A percentile compares a stretch with the other conserved stretches of the same genome.
phyloP scores from a whole-genome alignment of 352 stramenopile genomes.

The Albugo candida region DNA sequence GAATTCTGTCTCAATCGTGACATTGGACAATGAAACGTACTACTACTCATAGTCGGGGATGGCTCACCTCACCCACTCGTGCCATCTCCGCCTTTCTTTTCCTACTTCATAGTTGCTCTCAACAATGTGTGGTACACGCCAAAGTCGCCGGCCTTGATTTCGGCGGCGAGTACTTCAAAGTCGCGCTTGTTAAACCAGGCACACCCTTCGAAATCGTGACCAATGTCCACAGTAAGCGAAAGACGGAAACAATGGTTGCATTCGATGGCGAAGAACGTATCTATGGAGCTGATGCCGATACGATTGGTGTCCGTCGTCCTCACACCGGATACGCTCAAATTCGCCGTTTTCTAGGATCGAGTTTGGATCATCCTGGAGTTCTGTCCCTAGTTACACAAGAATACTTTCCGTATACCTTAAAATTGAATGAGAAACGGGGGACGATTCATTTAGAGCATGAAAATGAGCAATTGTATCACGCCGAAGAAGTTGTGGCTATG shows the following conservation, averaged over 20 bases:
- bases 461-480: slow-evolving; percentile 53
- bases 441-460: slow-evolving; percentile 37
- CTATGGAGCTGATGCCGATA: slow-evolving; percentile 89
- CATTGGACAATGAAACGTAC: too few relatives aligned
- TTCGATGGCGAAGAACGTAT: slow-evolving; percentile 85
- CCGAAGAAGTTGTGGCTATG: slow-evolving; percentile 93
- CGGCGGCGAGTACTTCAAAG: slow-evolving; percentile 82
- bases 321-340: slow-evolving; percentile 82
- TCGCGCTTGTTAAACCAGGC: slow-evolving; percentile 80
- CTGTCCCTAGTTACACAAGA: slow-evolving; percentile 32
- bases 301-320: slow-evolving; percentile 82
- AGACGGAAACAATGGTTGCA: slow-evolving; percentile 88
- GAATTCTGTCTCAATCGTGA: too few relatives aligned
- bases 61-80: too few relatives aligned
- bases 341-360: slow-evolving; percentile 77
- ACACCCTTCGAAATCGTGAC: slow-evolving; percentile 95
- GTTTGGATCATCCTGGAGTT: slow-evolving; percentile 51
- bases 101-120: too few relatives aligned
- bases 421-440: slow-evolving; percentile 62
- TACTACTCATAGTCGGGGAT: too few relatives aligned
- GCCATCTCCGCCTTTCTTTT: too few relatives aligned
- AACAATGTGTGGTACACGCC: slow-evolving; percentile 12
- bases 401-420: slow-evolving; percentile 64
- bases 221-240: slow-evolving; percentile 95
- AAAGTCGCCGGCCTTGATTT: slow-evolving; percentile 87